phyloP scores from a whole-genome alignment of 148 eudicot genomes.

The Vaccinium macrocarpon region DNA sequence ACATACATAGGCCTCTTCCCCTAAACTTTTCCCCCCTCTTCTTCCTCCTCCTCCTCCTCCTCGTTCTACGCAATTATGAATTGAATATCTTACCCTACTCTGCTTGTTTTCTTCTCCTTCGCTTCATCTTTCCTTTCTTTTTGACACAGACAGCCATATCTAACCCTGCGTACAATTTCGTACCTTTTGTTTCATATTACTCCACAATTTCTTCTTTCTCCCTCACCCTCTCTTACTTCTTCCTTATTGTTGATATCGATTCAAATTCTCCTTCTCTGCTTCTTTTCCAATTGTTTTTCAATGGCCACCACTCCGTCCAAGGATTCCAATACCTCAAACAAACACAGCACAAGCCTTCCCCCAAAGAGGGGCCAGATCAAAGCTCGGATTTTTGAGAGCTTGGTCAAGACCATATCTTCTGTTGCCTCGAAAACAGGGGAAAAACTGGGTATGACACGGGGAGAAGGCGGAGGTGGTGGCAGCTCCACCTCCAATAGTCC shows the following conservation, averaged over 20 bases:
- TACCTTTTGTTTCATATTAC: not conserved
- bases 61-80: not conserved
- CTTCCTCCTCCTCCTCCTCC: not conserved
- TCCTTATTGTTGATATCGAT: not conserved
- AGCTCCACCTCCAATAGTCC: constrained; percentile 9
- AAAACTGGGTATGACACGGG: not conserved
- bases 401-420: not conserved
- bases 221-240: not conserved
- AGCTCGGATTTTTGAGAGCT: constrained; percentile 15
- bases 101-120: not conserved
- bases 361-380: constrained; percentile 21
- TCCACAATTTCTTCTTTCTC: not conserved
- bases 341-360: not conserved
- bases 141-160: not conserved
- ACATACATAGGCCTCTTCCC: not conserved
- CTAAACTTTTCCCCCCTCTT: not conserved
- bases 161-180: not conserved
- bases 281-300: not conserved
- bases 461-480: not conserved
- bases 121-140: too few species aligned
- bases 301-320: constrained; percentile 1
- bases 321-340: not conserved
- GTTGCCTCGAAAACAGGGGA: constrained; percentile 13
- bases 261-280: not conserved
- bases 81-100: not conserved